Conservation (phyloP, 192 early-diverging fungal genomes). For the Jimgerdemannia flammicorona region DNA sequence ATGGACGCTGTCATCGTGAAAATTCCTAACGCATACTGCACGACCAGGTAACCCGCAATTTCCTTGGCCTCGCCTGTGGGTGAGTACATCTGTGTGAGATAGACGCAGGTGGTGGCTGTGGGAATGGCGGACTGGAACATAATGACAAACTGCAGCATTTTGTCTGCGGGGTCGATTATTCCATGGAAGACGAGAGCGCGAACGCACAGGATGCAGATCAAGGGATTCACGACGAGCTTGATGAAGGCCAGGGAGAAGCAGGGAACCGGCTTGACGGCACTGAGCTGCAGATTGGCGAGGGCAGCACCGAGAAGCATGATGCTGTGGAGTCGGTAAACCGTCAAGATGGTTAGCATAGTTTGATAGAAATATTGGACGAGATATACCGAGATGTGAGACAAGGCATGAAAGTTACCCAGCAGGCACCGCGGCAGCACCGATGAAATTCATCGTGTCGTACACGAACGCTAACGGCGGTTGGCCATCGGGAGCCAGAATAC, state of each 20-base stretch:
- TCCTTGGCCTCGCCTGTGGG: slow-evolving; percentile 3
- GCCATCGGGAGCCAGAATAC: not conserved
- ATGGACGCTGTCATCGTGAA: not conserved
- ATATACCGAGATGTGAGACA: no score
- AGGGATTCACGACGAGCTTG: not conserved
- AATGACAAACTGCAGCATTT: slow-evolving; percentile 7
- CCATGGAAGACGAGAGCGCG: not conserved
- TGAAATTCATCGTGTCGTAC: not conserved
- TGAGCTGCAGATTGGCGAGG: not conserved
- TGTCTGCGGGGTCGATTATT: not conserved
- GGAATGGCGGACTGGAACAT: slow-evolving; percentile 3
- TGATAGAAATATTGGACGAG: no score
- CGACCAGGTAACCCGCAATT: slow-evolving; percentile 1
- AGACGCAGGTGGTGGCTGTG: not conserved
- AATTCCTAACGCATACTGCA: not conserved
- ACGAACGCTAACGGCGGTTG: slow-evolving; percentile 2
- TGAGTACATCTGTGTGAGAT: slow-evolving; percentile 4
- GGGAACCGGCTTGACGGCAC: not conserved
- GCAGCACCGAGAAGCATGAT: not conserved
- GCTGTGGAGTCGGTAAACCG: no score
- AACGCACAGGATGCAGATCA: not conserved
- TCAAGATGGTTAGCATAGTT: no score
- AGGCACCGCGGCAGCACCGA: not conserved
- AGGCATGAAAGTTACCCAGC: no score
- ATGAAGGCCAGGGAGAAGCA: not conserved